phyloP scores from a whole-genome alignment of 805 yeast genomes.

The Lipomyces starkeyi region DNA sequence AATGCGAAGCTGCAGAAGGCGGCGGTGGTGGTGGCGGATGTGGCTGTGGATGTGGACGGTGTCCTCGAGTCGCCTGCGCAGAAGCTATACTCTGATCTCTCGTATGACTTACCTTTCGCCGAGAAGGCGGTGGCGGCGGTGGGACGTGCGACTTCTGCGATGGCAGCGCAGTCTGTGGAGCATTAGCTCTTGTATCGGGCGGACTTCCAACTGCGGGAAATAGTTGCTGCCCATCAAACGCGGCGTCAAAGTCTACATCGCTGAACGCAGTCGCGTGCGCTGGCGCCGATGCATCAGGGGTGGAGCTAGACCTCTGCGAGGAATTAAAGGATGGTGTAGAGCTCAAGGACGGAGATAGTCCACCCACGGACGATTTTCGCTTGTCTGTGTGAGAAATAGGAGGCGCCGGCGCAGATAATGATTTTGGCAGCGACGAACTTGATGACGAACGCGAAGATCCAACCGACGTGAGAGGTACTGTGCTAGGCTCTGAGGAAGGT shows the following conservation, averaged over 20 bases:
- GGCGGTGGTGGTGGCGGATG: conserved; percentile 24
- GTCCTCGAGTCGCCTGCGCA: background rate
- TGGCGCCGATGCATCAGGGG: background rate
- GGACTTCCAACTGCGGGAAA: conserved; percentile 7
- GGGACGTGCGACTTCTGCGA: conserved; percentile 13
- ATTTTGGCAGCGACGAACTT: background rate
- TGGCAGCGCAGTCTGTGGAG: background rate
- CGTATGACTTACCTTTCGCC: conserved; percentile 21
- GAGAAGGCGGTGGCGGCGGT: conserved; percentile 33
- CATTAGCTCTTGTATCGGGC: background rate
- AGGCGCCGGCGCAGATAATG: background rate
- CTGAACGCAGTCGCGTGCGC: background rate
- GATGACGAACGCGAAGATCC: background rate
- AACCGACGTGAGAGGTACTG: background rate
- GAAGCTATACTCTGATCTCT: background rate
- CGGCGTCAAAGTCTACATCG: background rate
- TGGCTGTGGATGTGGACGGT: conserved; percentile 16
- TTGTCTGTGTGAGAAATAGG: background rate
- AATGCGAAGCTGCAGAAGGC: conserved; percentile 3
- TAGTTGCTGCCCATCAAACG: background rate
- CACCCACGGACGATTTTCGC: background rate
- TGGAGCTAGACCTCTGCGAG: background rate
- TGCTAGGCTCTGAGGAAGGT: background rate
- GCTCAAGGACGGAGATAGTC: background rate
- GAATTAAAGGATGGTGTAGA: background rate